Conservation (phyloP, 2,329 filamentous ascomycete genomes). For the Venturiaceae sp. region DNA sequence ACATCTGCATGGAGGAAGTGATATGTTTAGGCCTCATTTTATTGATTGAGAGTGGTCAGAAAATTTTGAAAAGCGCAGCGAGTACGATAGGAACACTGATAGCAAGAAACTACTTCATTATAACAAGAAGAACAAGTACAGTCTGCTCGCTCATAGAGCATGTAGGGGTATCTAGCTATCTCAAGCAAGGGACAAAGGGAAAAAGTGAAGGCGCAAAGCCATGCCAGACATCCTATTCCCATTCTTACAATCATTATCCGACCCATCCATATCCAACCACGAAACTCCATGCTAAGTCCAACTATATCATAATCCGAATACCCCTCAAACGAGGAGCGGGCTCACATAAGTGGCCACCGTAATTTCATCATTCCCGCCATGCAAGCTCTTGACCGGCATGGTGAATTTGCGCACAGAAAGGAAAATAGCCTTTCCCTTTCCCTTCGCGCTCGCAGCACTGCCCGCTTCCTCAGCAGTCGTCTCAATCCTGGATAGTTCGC, state of each 20-base stretch:
- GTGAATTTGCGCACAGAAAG: not conserved
- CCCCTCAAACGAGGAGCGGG: not conserved
- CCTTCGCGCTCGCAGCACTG: not conserved
- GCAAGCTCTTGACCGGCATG: not conserved
- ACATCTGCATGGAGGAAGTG: too few relatives aligned
- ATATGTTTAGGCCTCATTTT: too few relatives aligned
- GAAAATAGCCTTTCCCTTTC: conserved; percentile 4
- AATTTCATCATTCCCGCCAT: not conserved
- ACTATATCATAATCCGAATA: not conserved
- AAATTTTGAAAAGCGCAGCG: too few relatives aligned
- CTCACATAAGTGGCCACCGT: not conserved
- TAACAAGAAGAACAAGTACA: not conserved
- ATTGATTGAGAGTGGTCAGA: too few relatives aligned
- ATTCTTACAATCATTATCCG: not conserved
- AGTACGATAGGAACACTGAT: not conserved
- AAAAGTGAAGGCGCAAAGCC: not conserved
- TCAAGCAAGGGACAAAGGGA: not conserved
- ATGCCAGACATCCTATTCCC: not conserved
- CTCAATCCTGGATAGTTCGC: not conserved
- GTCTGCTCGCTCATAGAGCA: not conserved
- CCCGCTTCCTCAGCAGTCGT: not conserved
- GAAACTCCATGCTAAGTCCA: not conserved
- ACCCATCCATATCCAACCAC: not conserved
- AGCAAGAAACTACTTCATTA: not conserved
- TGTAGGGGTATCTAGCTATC: not conserved